These are phyloP conservation scores for Neltuma alba DNA, from an alignment of 306 rosid species.

Conservation along the genomic window DNA sequence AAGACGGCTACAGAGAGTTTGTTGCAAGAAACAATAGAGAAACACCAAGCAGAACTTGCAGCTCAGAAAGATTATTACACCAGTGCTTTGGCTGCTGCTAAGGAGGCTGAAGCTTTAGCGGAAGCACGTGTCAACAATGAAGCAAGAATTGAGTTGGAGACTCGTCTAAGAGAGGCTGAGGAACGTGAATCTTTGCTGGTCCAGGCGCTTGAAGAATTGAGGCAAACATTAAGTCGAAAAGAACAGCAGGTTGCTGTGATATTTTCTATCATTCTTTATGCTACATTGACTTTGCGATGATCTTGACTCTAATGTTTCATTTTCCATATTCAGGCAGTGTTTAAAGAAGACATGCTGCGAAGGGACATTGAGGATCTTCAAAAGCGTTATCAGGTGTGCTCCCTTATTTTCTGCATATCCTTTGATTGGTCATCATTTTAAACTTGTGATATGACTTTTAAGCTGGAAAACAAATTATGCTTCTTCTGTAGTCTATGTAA, in stretches of 20 bases:
- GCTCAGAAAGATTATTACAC: conserved; percentile 73
- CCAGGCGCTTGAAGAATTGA: conserved; percentile 91
- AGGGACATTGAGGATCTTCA: conserved; percentile 97
- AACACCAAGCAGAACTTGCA: conserved; percentile 70
- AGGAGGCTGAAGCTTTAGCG: conserved; percentile 80
- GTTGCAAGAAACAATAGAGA: conserved; percentile 84
- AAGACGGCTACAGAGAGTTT: conserved; percentile 77
- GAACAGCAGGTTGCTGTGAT: conserved; percentile 87
- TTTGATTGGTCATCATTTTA: conserved; percentile 23
- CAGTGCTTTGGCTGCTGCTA: conserved; percentile 75
- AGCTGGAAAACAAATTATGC: conserved; percentile 2
- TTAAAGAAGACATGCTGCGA: conserved; percentile 86
- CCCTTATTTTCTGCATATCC: conserved; percentile 33
- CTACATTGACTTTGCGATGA: conserved; percentile 32
- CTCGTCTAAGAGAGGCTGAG: conserved; percentile 66
- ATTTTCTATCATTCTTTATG: conserved; percentile 29
- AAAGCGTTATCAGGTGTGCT: conserved; percentile 86
- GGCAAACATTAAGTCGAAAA: conserved; percentile 90
- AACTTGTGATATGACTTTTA: conserved; percentile 26
- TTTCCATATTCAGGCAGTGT: conserved; percentile 66
- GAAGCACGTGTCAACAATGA: conserved; percentile 76
- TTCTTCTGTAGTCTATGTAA: conserved; percentile 38
- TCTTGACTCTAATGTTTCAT: conserved; percentile 12
- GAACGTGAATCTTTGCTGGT: conserved; percentile 95
- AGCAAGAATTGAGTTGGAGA: conserved; percentile 79